These are phyloP conservation scores for Phialemoniopsis sp. DNA, from an alignment of 2,329 filamentous ascomycete genomes.

Conservation along the genomic window DNA sequence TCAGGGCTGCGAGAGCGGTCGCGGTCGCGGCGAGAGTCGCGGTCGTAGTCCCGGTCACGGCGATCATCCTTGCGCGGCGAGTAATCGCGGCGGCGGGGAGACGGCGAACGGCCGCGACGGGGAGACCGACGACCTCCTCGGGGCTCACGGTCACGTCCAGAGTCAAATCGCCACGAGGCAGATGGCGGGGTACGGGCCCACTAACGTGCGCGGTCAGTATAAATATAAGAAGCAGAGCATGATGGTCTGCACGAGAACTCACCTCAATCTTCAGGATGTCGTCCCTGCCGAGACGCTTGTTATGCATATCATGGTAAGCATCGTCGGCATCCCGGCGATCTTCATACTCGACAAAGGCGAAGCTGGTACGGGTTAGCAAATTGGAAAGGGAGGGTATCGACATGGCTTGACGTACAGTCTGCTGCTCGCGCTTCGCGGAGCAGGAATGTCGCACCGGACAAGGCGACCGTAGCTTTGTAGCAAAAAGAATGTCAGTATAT, in stretches of 20 bases:
- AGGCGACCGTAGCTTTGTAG: slow-evolving; percentile 82
- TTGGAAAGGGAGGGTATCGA: neutral
- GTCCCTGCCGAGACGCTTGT: slow-evolving; percentile 95
- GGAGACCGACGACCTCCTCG: slow-evolving; percentile 55
- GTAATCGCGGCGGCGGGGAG: slow-evolving; percentile 76
- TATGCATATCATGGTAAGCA: slow-evolving; percentile 99
- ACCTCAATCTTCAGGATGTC: slow-evolving; percentile 98
- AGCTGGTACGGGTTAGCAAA: slow-evolving; percentile 43
- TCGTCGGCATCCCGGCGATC: slow-evolving; percentile 97
- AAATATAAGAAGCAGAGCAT: slow-evolving; percentile 4
- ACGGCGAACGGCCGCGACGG: slow-evolving; percentile 67
- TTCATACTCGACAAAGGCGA: slow-evolving; percentile 99
- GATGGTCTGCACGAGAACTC: slow-evolving; percentile 20
- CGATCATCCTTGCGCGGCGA: slow-evolving; percentile 88
- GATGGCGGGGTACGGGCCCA: slow-evolving; percentile 98
- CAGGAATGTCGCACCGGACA: slow-evolving; percentile 97
- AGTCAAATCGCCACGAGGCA: slow-evolving; percentile 97
- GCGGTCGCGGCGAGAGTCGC: slow-evolving; percentile 61
- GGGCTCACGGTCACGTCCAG: slow-evolving; percentile 75
- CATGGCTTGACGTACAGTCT: slow-evolving; percentile 70
- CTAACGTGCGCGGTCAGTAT: slow-evolving; percentile 40
- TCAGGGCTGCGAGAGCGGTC: slow-evolving; percentile 74
- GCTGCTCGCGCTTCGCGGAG: slow-evolving; percentile 87
- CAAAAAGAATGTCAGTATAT: slow-evolving; percentile 40
- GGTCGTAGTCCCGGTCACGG: slow-evolving; percentile 70